Conservation (phyloP, 1,284 basidiomycete genomes). For the Moniliella sp. region DNA sequence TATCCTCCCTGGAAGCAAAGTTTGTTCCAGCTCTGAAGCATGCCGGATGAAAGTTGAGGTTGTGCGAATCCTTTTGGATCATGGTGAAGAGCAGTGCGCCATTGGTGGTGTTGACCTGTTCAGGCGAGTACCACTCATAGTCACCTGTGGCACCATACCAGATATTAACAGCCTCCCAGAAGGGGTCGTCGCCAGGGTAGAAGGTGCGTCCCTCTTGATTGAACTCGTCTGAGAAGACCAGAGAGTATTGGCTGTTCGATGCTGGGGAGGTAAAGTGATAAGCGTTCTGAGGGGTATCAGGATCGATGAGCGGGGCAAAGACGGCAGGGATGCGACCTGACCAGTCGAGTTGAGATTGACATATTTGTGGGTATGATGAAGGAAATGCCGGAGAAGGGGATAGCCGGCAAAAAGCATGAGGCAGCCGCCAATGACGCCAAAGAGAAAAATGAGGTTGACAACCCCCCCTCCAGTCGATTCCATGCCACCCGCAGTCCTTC, state of each 20-base stretch:
- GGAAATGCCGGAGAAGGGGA: too few species aligned
- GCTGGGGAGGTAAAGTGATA: constrained; percentile 6
- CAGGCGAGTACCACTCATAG: constrained; percentile 34
- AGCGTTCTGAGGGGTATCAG: constrained; percentile 12
- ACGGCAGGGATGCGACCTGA: too few species aligned
- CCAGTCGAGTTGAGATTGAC: too few species aligned
- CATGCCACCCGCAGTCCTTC: too few species aligned
- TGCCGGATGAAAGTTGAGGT: constrained; percentile 27
- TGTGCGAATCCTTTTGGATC: constrained; percentile 12
- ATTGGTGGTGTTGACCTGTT: constrained; percentile 20
- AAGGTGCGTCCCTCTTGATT: constrained; percentile 43
- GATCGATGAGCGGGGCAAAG: constrained; percentile 11
- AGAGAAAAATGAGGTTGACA: too few species aligned
- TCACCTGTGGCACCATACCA: constrained; percentile 28
- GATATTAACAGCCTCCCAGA: constrained; percentile 24
- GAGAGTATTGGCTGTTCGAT: constrained; percentile 18
- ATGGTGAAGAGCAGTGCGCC: constrained; percentile 16
- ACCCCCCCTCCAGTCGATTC: too few species aligned
- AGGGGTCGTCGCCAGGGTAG: constrained; percentile 30
- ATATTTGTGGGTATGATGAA: too few species aligned
- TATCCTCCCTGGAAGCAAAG: constrained; percentile 32
- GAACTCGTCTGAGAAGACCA: constrained; percentile 65
- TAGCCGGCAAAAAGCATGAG: too few species aligned
- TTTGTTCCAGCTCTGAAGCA: constrained; percentile 32
- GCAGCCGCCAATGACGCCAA: too few species aligned